These are phyloP conservation scores for Chaetoscypha palmicola DNA, from an alignment of 2,329 filamentous ascomycete genomes.

Conservation along the genomic window DNA sequence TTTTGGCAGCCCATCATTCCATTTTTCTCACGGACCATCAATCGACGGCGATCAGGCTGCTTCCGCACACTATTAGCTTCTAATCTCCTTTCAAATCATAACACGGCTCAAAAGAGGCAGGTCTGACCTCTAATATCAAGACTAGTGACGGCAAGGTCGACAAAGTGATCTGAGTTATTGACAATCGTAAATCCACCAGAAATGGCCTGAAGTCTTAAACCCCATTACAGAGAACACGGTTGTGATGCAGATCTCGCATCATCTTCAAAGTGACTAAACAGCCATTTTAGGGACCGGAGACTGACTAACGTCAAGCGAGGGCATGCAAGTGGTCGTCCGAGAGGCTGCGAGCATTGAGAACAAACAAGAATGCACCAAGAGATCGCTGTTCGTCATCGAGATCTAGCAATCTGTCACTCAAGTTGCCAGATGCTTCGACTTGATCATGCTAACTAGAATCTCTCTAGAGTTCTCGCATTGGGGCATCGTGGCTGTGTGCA, in stretches of 20 bases:
- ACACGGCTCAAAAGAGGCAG: neutral
- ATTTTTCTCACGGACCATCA: no score
- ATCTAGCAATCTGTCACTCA: neutral
- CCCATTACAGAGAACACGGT: no score
- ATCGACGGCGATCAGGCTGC: no score
- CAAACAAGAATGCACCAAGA: neutral
- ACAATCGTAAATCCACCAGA: neutral
- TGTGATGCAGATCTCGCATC: neutral
- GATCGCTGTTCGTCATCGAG: neutral
- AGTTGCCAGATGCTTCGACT: conserved; percentile 3
- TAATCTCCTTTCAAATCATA: neutral
- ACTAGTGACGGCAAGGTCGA: neutral
- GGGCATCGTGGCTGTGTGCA: neutral
- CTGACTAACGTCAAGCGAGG: neutral
- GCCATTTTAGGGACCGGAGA: neutral
- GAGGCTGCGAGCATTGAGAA: neutral
- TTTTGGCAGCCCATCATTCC: no score
- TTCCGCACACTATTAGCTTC: neutral
- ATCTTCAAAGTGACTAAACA: neutral
- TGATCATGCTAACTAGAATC: neutral
- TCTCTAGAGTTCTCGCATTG: neutral
- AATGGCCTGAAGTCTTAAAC: neutral
- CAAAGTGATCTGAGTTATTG: neutral
- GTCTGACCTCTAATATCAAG: neutral
- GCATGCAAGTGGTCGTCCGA: neutral